These are phyloP conservation scores for Trichosporon faecale DNA, from an alignment of 1,284 basidiomycete genomes.

Conservation along the genomic window DNA sequence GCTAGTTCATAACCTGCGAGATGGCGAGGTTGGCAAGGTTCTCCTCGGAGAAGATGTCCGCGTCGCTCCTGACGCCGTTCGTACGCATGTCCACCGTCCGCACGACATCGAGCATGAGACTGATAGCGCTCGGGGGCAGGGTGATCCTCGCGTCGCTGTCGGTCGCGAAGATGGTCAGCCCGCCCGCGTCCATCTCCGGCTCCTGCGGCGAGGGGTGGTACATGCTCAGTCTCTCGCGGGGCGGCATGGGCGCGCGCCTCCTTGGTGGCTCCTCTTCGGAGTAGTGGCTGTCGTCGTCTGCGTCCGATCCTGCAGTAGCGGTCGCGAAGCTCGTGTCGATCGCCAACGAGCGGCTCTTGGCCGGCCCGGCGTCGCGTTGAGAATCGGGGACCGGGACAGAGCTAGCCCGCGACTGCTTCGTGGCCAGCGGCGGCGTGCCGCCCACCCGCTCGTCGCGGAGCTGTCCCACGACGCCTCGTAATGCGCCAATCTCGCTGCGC, in stretches of 20 bases:
- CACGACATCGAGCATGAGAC: slow-evolving; percentile 12
- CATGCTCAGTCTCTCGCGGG: neutral
- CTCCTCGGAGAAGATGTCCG: neutral
- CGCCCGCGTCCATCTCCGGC: neutral
- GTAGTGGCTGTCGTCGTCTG: neutral
- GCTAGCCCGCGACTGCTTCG: neutral
- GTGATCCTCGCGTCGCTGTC: neutral
- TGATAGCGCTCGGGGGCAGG: neutral
- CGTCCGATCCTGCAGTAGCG: neutral
- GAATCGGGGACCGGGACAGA: neutral
- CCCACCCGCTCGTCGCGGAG: slow-evolving; percentile 26
- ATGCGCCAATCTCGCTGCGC: slow-evolving; percentile 37
- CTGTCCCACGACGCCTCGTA: slow-evolving; percentile 39
- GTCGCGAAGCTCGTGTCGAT: neutral
- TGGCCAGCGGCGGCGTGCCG: neutral
- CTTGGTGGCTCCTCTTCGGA: neutral
- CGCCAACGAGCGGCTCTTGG: neutral
- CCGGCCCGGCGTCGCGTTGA: no score
- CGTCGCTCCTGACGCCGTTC: neutral
- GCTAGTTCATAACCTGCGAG: slow-evolving; percentile 1
- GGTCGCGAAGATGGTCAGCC: neutral
- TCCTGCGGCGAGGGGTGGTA: neutral
- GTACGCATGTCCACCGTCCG: neutral
- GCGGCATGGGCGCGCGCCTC: neutral
- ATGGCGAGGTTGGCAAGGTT: neutral